phyloP scores from a whole-genome alignment of 495 filamentous ascomycete species.

The Penicillium simplicissimum region DNA sequence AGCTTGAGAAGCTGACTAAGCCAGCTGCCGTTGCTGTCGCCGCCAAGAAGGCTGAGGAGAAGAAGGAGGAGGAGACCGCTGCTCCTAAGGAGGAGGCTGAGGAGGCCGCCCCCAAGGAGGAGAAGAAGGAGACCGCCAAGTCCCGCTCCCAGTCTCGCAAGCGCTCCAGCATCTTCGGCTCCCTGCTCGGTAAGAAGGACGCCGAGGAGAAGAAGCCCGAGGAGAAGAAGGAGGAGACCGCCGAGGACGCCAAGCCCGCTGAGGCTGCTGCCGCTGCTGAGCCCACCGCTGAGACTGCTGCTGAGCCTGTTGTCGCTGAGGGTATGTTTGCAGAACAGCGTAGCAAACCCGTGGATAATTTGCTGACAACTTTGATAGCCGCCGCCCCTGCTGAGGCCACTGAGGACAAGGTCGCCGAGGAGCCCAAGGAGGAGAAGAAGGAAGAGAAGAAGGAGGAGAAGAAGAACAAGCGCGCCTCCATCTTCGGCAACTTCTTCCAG shows the following conservation, averaged over 20 bases:
- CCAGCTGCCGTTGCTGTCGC: slow-evolving; percentile 42
- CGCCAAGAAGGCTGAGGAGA: slow-evolving; percentile 49
- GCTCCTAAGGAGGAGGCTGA: slow-evolving; percentile 37
- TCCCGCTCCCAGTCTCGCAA: slow-evolving; percentile 85
- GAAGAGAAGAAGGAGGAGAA: slow-evolving; percentile 45
- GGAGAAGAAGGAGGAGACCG: slow-evolving; percentile 45
- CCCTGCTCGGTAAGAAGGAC: slow-evolving; percentile 72
- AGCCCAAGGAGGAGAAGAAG: slow-evolving; percentile 36
- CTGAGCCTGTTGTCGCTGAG: slow-evolving; percentile 24
- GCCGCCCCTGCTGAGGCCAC: slow-evolving; percentile 27
- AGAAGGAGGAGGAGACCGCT: slow-evolving; percentile 42
- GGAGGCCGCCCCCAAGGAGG: slow-evolving; percentile 44
- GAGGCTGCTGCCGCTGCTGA: slow-evolving; percentile 27
- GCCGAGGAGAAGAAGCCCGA: slow-evolving; percentile 50
- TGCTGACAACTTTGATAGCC: slow-evolving; percentile 17
- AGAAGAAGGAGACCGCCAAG: slow-evolving; percentile 51
- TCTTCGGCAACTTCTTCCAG: slow-evolving; percentile 57
- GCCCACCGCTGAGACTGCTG: slow-evolving; percentile 25
- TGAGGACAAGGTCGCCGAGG: slow-evolving; percentile 27
- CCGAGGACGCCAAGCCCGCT: slow-evolving; percentile 39
- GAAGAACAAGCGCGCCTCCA: slow-evolving; percentile 53
- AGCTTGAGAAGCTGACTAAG: slow-evolving; percentile 64
- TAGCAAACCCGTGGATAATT: not conserved
- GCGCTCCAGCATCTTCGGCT: slow-evolving; percentile 80
- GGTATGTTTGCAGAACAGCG: slow-evolving; percentile 18